Percentiles rank a stretch among this genome's conserved stretches.
Evolutionary conservation across 2,329 filamentous ascomycete genomes (phyloP).

Genomic region (Claviceps paspali): DNA sequence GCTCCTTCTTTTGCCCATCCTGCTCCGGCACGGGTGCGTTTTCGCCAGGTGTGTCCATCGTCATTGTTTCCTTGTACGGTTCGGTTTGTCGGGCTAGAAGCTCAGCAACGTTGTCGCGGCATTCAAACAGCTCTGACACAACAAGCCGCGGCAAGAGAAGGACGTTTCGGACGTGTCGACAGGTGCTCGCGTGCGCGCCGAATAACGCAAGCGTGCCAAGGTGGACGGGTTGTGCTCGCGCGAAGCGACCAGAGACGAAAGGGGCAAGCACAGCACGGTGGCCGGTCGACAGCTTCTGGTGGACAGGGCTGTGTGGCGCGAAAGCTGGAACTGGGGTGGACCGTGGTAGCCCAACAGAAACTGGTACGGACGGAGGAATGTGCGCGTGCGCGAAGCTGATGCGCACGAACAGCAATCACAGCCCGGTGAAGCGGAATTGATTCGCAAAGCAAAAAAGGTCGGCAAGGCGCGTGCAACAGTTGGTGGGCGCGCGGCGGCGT

Average conservation of each 20-base stretch:
- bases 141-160: constrained; percentile 6
- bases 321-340: background rate
- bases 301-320: background rate
- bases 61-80: constrained; percentile 23
- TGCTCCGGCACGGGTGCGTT: constrained; percentile 23
- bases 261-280: background rate
- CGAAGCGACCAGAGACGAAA: background rate
- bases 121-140: constrained; percentile 9
- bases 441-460: background rate
- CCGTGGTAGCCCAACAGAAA: background rate
- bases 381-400: background rate
- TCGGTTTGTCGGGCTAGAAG: background rate
- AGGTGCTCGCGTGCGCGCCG: background rate
- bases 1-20: constrained; percentile 17
- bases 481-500: background rate
- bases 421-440: background rate
- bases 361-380: background rate
- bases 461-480: background rate
- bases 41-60: constrained; percentile 35
- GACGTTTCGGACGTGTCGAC: background rate
- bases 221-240: background rate
- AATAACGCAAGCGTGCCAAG: background rate
- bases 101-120: background rate
- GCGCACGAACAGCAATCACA: background rate
- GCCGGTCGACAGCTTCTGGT: background rate